Evolutionary conservation across 345 rosid genomes (phyloP), one percentile per base, ranked within the genome.

Genomic region (Citrus unshiu): DNA sequence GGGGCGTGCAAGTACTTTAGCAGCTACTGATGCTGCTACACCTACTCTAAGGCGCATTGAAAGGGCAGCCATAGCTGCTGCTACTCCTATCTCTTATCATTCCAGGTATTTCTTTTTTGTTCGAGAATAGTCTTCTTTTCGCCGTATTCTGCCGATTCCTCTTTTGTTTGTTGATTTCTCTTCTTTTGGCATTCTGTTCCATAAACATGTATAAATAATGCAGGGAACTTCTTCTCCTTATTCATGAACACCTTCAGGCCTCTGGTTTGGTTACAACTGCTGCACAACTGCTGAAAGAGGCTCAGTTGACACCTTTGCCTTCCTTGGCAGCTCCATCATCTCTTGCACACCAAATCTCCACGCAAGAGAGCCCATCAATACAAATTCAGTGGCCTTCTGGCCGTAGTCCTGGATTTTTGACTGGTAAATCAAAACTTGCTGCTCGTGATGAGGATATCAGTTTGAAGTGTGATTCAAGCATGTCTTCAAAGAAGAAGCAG

Each of bases 21-120:
- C 99, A 68, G 99, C 99, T 63, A 94, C 97, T 22, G 99, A 96
- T 91, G 99, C 99, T 78, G 98, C 99, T 74, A 96, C 94, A 71
- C 99, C 99, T 46, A 94, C 99, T 56, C 77, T 96, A 82, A 90
- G 92, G 82, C 99, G 99, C 82, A 96, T 96, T 65, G 99, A 96
- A 83, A 91, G 99, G 90, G 99, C 98, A 22, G 99, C 99, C 78
- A 90, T 96, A 40, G 99, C 98, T 56, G 98, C 98, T 71, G 99
- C 99, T 9, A 96, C 99, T 72, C 99, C 99, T 75, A 94, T 96
- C 74, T 89, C 95, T 73, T 96, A 94, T 78, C 95, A 96, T 82
- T 86, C 94, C 68, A 88, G 91, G 97, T 92, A 81, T 59, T 49
- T 29, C 16, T 16, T 14, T 83, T 13, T 62, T 25, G 35, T 37